A percentile compares a stretch with the other conserved stretches of the same genome.
These are phyloP conservation scores for Mytilinidion resinicola DNA, from an alignment of 495 filamentous ascomycete genomes.

Conservation along the genomic window DNA sequence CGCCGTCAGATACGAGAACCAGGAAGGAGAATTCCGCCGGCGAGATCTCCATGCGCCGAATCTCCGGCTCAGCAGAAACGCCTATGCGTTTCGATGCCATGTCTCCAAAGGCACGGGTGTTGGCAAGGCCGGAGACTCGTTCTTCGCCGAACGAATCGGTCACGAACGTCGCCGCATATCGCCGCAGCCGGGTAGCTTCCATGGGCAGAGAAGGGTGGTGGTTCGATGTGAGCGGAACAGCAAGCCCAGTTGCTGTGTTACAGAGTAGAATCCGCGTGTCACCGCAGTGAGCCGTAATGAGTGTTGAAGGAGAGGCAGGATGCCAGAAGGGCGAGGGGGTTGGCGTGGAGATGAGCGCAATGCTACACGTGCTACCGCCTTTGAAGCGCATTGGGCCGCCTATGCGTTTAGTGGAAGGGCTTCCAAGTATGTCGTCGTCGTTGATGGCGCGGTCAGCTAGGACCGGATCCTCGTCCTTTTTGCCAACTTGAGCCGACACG, in stretches of 20 bases:
- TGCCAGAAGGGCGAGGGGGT: constrained; percentile 93
- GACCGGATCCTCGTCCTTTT: constrained; percentile 62
- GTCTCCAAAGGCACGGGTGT: constrained; percentile 90
- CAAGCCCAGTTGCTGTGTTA: constrained; percentile 67
- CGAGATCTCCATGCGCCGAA: constrained; percentile 62
- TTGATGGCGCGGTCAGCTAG: constrained; percentile 69
- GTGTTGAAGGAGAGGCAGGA: constrained; percentile 70
- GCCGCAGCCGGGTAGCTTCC: constrained; percentile 75
- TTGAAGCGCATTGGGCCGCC: constrained; percentile 72
- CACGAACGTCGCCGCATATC: constrained; percentile 78
- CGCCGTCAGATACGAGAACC: constrained; percentile 80
- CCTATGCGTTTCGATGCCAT: constrained; percentile 85
- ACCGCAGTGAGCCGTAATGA: constrained; percentile 86
- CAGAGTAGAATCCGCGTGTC: constrained; percentile 88
- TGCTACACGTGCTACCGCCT: constrained; percentile 83
- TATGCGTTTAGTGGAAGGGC: constrained; percentile 49
- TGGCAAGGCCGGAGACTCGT: constrained; percentile 86
- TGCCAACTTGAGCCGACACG: constrained; percentile 72
- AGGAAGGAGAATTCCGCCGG: constrained; percentile 83
- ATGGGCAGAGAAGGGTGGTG: constrained; percentile 84
- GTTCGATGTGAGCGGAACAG: constrained; percentile 74
- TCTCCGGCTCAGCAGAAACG: constrained; percentile 87
- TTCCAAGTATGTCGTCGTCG: constrained; percentile 68
- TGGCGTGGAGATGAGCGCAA: constrained; percentile 85
- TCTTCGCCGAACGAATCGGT: constrained; percentile 98